Percentiles rank a stretch among this genome's conserved stretches.
These are phyloP conservation scores for Nothophytophthora sp. DNA, from an alignment of 352 stramenopile species.

Conservation along the genomic window DNA sequence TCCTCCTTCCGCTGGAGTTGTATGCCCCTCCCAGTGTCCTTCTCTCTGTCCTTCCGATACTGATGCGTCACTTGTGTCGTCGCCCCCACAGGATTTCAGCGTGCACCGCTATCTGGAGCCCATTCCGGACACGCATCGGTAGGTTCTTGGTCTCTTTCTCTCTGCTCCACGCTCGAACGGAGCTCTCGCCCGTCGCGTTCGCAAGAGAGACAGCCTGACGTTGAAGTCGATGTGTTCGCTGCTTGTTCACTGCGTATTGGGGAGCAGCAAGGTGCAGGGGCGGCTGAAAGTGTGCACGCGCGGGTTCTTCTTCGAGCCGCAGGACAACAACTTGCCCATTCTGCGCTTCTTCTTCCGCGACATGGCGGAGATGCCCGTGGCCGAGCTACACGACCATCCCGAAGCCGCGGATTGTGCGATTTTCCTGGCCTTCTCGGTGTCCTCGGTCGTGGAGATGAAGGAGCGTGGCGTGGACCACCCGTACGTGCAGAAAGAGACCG, in stretches of 20 bases:
- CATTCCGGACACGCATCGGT: constrained; percentile 55
- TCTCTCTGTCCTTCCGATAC: too few relatives aligned
- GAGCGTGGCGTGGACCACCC: constrained; percentile 81
- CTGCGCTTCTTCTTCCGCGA: constrained; percentile 88
- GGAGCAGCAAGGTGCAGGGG: constrained; percentile 70
- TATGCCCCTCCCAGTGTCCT: constrained; percentile 3
- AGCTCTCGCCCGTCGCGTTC: too few relatives aligned
- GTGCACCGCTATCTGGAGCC: constrained; percentile 76
- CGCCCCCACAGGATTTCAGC: constrained; percentile 71
- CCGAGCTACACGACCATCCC: constrained; percentile 52
- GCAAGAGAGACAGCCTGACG: too few relatives aligned
- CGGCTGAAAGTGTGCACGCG: constrained; percentile 89
- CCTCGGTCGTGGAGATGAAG: constrained; percentile 84
- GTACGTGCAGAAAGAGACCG: constrained; percentile 67
- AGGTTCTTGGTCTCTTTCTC: constrained; percentile 8
- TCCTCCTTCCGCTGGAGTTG: neutral
- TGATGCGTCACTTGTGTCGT: neutral
- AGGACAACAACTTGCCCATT: constrained; percentile 79
- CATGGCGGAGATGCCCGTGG: constrained; percentile 66
- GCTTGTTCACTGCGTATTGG: constrained; percentile 4
- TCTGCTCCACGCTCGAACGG: neutral
- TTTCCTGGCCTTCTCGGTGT: constrained; percentile 72
- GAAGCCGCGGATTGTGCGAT: constrained; percentile 41
- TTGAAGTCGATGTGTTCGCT: constrained; percentile 1
- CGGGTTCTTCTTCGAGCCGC: constrained; percentile 92